Evolutionary conservation across 108 stramenopile species (phyloP), one percentile per base, ranked within the genome.

Genomic region (Skeletonema potamos): DNA sequence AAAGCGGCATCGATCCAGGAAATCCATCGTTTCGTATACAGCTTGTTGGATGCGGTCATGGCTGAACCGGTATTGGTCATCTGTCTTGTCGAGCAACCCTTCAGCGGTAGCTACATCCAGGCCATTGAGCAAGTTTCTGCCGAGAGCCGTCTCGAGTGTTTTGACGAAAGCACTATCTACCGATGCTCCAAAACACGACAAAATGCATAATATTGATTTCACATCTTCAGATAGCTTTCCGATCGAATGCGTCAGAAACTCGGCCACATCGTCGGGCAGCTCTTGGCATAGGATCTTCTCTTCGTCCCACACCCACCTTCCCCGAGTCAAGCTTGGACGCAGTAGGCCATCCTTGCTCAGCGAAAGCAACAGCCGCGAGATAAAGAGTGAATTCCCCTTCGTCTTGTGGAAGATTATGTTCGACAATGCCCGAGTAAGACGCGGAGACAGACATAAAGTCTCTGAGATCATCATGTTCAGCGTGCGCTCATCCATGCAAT

Each of bases 241-340:
- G 6, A 62, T 62, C n/a, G 34, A 20, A 22, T 41, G 33, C 32
- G 62, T 62, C 6, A 62, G 22, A 37, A 37, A 34, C 22, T 37
- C 36, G 32, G 37, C 62, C 17, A 62, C 62, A 37, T 67, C 34
- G 32, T 67, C 66, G n/a, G 66, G 66, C 12, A 67, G n/a, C 32
- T 57, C 37, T 6, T 33, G 32, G 0, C 54, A 57, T 44, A 0
- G 32, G 30, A 71, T 62, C 20, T 62, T 51, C 9, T 61, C 70
- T 17, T 51, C 30, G 33, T 65, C 55, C 72, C 72, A 73, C 26
- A 55, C 63, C 72, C 72, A 73, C 9, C 54, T 27, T 17, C 54
- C 43, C 4, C 37, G 22, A 37, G 24, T 66, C 28, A 29, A 18
- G 22, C 22, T 65, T 18, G 28, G 13, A 27, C 51, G 48, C 12